Evolutionary conservation across 108 stramenopile species (phyloP).

Genomic region (Licmophora abbreviata): DNA sequence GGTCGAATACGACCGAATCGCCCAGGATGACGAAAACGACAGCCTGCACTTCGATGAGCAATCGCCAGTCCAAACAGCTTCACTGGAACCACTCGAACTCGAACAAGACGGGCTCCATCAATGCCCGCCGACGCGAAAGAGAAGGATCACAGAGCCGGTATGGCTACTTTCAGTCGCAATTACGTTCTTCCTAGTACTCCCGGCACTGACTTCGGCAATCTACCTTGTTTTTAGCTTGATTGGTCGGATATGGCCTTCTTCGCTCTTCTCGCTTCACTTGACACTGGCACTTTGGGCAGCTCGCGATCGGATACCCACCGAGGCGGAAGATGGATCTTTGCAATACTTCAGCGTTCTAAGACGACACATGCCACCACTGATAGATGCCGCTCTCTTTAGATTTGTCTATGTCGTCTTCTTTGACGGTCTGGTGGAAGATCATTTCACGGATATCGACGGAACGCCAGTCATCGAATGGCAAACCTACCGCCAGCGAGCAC

Average conservation of each 20-base stretch:
- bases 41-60: too few species aligned
- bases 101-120: too few species aligned
- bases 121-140: too few species aligned
- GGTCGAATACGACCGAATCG: too few species aligned
- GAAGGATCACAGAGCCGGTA: too few species aligned
- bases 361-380: not conserved
- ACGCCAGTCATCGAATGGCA: slow-evolving; percentile 15
- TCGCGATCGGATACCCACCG: not conserved
- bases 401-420: not conserved
- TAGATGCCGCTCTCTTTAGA: not conserved
- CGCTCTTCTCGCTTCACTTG: not conserved
- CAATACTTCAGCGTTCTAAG: not conserved
- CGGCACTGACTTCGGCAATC: not conserved
- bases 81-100: too few species aligned
- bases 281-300: not conserved
- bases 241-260: slow-evolving; percentile 3
- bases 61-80: too few species aligned
- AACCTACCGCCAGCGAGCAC: not conserved
- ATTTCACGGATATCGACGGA: slow-evolving; percentile 15
- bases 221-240: not conserved
- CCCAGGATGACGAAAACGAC: too few species aligned
- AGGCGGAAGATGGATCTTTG: not conserved
- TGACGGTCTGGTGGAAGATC: slow-evolving; percentile 1
- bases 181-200: too few species aligned
- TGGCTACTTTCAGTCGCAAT: too few species aligned